Conservation (phyloP, 2,329 filamentous ascomycete species). For the Exophiala sp. region DNA sequence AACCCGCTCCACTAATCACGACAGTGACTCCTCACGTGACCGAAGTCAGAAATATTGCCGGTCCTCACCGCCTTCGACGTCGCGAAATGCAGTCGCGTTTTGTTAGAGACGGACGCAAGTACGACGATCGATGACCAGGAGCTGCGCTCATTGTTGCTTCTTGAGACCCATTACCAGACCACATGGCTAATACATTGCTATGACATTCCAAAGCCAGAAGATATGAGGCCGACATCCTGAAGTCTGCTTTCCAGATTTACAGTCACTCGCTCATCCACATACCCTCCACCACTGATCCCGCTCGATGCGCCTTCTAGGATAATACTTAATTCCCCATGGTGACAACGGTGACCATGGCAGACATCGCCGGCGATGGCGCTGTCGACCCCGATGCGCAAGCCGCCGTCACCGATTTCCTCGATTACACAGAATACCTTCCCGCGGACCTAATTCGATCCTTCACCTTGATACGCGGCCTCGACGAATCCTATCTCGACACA, state of each 20-base stretch:
- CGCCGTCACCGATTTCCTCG: conserved; percentile 64
- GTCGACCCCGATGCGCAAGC: conserved; percentile 63
- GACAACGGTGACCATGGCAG: conserved; percentile 37
- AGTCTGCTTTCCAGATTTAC: background rate
- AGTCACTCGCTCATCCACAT: conserved; percentile 13
- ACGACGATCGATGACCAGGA: too few species aligned
- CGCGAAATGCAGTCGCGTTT: conserved; percentile 1
- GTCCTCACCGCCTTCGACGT: conserved; percentile 10
- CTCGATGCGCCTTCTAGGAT: conserved; percentile 22
- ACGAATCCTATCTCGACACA: conserved; percentile 43
- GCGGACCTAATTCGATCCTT: conserved; percentile 62
- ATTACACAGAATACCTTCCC: conserved; percentile 67
- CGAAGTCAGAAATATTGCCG: conserved; percentile 2
- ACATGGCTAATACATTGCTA: background rate
- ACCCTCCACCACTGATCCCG: background rate
- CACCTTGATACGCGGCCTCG: conserved; percentile 55
- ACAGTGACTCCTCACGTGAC: conserved; percentile 3
- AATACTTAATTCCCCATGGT: conserved; percentile 26
- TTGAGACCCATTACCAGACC: too few species aligned
- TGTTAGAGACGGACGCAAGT: background rate
- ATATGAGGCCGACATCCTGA: background rate
- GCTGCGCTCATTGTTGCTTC: too few species aligned
- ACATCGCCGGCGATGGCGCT: conserved; percentile 42
- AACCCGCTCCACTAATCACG: too few species aligned
- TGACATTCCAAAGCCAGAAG: background rate